Percentiles rank a stretch among this genome's conserved stretches.
Conservation (phyloP, 345 rosid species). For the Triadica sebifera region DNA sequence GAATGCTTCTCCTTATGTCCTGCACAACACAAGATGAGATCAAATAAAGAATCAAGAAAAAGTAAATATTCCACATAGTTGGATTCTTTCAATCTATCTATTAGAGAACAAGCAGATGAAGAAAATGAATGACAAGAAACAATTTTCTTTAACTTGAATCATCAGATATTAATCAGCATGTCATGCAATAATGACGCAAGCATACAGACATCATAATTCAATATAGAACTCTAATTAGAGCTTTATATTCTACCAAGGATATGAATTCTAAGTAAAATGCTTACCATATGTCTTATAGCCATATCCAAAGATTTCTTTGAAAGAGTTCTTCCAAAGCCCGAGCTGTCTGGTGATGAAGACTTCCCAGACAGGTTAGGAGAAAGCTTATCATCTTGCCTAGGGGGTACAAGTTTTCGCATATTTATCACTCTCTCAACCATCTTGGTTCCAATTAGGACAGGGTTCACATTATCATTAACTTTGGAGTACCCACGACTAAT, state of each 20-base stretch:
- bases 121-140: neutral
- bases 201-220: neutral
- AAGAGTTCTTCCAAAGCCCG: constrained; percentile 87
- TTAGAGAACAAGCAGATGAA: neutral
- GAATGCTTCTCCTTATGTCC: constrained; percentile 93
- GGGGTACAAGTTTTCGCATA: constrained; percentile 88
- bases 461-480: constrained; percentile 73
- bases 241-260: neutral
- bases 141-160: neutral
- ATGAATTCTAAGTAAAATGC: constrained; percentile 25
- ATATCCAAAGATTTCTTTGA: constrained; percentile 98
- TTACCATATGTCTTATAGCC: constrained; percentile 98
- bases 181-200: neutral
- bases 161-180: neutral
- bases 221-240: neutral
- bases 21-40: constrained; percentile 34
- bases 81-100: neutral
- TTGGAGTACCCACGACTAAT: constrained; percentile 59
- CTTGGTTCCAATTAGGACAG: constrained; percentile 78
- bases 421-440: constrained; percentile 97
- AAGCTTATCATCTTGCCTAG: constrained; percentile 69
- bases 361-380: constrained; percentile 82
- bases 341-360: constrained; percentile 86
- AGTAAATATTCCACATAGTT: neutral
- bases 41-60: neutral